Evolutionary conservation across 169 alveolate genomes (phyloP), one percentile per base, ranked within the genome.

Genomic region (Plasmodium cynomolgi): DNA sequence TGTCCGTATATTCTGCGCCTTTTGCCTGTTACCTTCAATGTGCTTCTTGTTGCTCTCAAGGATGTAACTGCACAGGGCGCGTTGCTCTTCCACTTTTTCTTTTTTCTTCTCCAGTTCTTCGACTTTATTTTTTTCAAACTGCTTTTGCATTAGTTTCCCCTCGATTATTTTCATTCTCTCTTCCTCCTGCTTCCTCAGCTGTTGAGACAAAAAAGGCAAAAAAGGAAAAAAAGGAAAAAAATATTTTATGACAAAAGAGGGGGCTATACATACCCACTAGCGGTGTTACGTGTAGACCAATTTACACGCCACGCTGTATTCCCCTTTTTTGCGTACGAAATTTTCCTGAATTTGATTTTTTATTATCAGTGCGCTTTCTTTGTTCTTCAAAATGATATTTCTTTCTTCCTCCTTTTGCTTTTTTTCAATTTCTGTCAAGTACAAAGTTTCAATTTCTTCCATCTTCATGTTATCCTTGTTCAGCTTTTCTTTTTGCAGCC

Each of bases 321-420:
- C 26, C 58, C 71, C 81, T 41, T 75, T 47, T 85, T 77, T 56
- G 26, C 71, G n/a, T 86, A 86, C 93, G 68, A 56, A 50, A 86
- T 86, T 86, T 75, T 86, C 93, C 73, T 86, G 86, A 23, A 86
- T 86, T 56, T 86, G 93, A 86, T 86, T 86, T 71, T 77, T 86
- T 75, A 86, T 75, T 47, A 86, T 86, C 23, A 86, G 56, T n/a
- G 93, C 93, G 47, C 93, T 86, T 75, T 86, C 93, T 37, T 86
- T 86, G 44, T 86, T 86, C 81, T 54, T 86, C 72, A 86, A 75
- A 54, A 86, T 77, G 41, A 54, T 58, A 75, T 86, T 86, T 41
- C 26, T 77, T 58, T 86, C 93, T 50, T 50, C 84, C 33, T 86
- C 93, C 47, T 86, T 75, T 77, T 86, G 93, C 47, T 86, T 86